These are phyloP conservation scores for Cryptosporidium sp. DNA, from an alignment of 169 alveolate genomes.

Conservation along the genomic window DNA sequence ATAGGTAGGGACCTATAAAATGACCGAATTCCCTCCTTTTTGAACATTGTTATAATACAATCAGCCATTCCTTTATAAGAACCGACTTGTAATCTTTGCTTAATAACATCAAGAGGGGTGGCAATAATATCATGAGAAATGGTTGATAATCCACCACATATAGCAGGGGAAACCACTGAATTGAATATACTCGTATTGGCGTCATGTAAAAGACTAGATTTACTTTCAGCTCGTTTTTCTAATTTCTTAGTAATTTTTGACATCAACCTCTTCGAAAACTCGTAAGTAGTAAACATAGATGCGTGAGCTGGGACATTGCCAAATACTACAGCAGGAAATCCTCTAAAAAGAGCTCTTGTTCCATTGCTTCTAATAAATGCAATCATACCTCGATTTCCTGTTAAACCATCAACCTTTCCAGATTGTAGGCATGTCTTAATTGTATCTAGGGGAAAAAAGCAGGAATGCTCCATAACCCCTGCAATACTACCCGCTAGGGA, in stretches of 20 bases:
- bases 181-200: conserved; percentile 79
- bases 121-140: conserved; percentile 94
- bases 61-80: conserved; percentile 79
- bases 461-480: conserved; percentile 97
- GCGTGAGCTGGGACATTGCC: conserved; percentile 99
- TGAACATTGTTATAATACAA: conserved; percentile 82
- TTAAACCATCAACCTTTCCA: conserved; percentile 22
- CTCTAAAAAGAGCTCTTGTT: conserved; percentile 86
- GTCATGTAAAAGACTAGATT: conserved; percentile 49
- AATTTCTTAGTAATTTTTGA: conserved; percentile 10
- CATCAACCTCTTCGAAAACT: conserved; percentile 76
- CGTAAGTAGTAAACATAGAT: conserved; percentile 92
- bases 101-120: conserved; percentile 97
- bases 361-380: conserved; percentile 82
- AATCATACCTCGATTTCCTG: conserved; percentile 50
- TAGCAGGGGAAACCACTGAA: conserved; percentile 81
- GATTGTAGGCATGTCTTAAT: conserved; percentile 89
- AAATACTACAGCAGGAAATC: conserved; percentile 92
- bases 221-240: background rate
- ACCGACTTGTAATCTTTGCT: conserved; percentile 94
- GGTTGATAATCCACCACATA: conserved; percentile 95
- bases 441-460: conserved; percentile 96
- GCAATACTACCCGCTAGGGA: conserved; percentile 97
- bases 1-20: conserved; percentile 93
- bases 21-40: conserved; percentile 91